Percentiles rank a stretch among this genome's conserved stretches.
Evolutionary conservation across 164 flowering plant species (phyloP).

Genomic region (Akebia trifoliata): DNA sequence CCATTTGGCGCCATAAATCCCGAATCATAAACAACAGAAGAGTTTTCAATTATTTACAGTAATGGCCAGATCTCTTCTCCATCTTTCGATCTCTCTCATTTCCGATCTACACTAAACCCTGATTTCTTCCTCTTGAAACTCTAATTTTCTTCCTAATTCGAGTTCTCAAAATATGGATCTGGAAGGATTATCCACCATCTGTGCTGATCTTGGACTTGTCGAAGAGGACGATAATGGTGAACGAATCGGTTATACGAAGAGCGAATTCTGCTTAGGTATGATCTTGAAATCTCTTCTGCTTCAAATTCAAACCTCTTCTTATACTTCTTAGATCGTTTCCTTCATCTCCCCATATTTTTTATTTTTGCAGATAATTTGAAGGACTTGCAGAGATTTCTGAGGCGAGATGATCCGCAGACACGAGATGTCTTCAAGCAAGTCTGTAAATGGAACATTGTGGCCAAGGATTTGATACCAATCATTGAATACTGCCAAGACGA

Average conservation of each 20-base stretch:
- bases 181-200: conserved; percentile 65
- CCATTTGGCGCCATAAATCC: too few relatives aligned
- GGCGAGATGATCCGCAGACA: conserved; percentile 81
- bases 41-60: too few relatives aligned
- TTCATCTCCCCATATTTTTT: neutral
- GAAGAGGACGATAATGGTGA: conserved; percentile 59
- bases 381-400: conserved; percentile 79
- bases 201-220: conserved; percentile 60
- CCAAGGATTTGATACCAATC: conserved; percentile 73
- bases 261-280: conserved; percentile 64
- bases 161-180: conserved; percentile 26
- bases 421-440: conserved; percentile 91
- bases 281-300: neutral
- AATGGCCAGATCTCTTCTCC: too few relatives aligned
- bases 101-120: too few relatives aligned
- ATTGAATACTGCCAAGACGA: conserved; percentile 69
- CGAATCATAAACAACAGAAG: too few relatives aligned
- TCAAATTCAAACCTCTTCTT: neutral
- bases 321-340: neutral
- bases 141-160: conserved; percentile 1
- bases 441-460: conserved; percentile 79
- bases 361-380: conserved; percentile 70
- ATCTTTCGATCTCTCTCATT: too few relatives aligned
- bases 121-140: conserved; percentile 3
- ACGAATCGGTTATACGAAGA: conserved; percentile 50